Evolutionary conservation across 2,329 filamentous ascomycete genomes (phyloP).

Genomic region (Leptographium lundbergii): DNA sequence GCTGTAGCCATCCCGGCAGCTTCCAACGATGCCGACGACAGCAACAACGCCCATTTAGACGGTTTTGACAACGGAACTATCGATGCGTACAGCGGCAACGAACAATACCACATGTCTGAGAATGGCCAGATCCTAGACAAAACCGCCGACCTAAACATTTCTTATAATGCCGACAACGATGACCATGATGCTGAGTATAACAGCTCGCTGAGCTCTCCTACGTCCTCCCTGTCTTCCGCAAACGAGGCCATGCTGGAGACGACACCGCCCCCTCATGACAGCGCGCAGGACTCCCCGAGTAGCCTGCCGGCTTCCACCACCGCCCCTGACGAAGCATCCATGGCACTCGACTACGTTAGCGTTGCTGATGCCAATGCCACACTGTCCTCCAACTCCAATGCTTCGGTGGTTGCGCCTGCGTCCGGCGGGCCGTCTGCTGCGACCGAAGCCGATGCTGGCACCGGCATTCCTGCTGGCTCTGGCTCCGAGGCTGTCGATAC

Average conservation of each 20-base stretch:
- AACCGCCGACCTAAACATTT: not conserved
- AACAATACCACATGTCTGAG: constrained; percentile 11
- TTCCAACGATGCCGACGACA: constrained; percentile 18
- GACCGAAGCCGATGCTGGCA: not conserved
- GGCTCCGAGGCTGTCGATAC: not conserved
- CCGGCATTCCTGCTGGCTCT: not conserved
- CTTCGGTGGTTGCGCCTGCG: not conserved
- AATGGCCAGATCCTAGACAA: not conserved
- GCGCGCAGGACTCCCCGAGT: not conserved
- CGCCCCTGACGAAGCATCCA: not conserved
- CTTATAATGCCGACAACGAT: not conserved
- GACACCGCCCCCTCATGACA: not conserved
- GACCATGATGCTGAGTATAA: constrained; percentile 1
- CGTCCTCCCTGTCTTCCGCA: constrained; percentile 1
- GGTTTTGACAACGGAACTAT: constrained; percentile 34
- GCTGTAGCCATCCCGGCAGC: constrained; percentile 1
- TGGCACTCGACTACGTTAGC: not conserved
- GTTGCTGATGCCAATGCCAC: not conserved
- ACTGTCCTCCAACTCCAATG: not conserved
- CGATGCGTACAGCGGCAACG: constrained; percentile 31
- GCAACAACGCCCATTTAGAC: constrained; percentile 7
- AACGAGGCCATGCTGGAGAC: constrained; percentile 1
- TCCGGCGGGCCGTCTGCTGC: not conserved
- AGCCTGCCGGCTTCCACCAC: not conserved
- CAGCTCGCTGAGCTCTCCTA: constrained; percentile 5